Evolutionary conservation across 495 filamentous ascomycete genomes (phyloP), one percentile per base, ranked within the genome.

Genomic region (Tuber indicum): DNA sequence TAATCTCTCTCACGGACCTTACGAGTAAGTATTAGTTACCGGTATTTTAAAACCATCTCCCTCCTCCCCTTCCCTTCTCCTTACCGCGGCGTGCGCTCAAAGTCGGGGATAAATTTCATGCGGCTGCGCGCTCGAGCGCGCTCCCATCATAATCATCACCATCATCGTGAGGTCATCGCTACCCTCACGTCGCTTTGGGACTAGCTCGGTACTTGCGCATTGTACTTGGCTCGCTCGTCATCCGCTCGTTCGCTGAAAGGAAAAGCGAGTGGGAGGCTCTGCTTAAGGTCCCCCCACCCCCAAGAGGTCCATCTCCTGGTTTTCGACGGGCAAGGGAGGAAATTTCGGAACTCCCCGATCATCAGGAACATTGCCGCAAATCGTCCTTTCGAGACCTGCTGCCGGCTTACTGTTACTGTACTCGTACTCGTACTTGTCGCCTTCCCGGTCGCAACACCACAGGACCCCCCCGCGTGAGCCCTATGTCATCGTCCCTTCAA

Each of bases 11-110:
- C 3, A 66, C 5, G 58, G 12, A 6, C n/a, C 58, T 66, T 66
- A 66, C 58, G 58, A 66, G 58, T 66, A 66, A 66, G 9, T 66
- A 66, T 66, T 66, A 66, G 58, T 66, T 66, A 41, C 39, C 39
- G 39, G 39, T 41, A 66, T 66, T 32, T 16, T 66, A 66, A 66
- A 66, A 12, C 23, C n/a, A 23, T n/a, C 23, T 58, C 49, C 49
- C 49, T 58, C 52, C 52, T 32, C n/a, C 26, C 16, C 7, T 58
- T 10, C 49, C 14, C 12, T 66, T 66, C 58, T 17, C 26, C n/a
- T 66, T 66, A 66, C 58, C 58, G 58, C 58, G n/a, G n/a, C 52
- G 52, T 32, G 58, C 58, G 12, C 58, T 12, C 26, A 16, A 12
- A 2, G n/a, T 66, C 26, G 58, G 58, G 23, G 58, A 32, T 32